Percentiles rank a stretch among this genome's conserved stretches.
Evolutionary conservation across 352 stramenopile species (phyloP).

Genomic region (Phytopythium ostracodes): DNA sequence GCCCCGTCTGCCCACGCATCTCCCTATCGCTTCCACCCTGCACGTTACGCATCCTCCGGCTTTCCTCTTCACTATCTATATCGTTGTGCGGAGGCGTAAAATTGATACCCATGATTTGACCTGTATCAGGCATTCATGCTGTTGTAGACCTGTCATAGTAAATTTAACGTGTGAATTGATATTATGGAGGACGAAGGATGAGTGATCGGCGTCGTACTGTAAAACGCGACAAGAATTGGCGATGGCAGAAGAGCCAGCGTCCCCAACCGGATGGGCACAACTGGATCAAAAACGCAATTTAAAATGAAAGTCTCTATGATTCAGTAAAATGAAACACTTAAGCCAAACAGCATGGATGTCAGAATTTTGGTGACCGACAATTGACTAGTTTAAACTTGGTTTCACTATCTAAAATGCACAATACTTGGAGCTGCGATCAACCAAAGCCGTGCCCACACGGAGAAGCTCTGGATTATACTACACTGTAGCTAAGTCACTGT

Average conservation of each 20-base stretch:
- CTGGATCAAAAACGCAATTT: not conserved
- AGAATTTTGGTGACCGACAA: no score
- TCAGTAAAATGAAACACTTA: no score
- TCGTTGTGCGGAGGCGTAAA: no score
- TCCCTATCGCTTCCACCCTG: not conserved
- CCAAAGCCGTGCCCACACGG: no score
- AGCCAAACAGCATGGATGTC: no score
- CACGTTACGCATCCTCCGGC: not conserved
- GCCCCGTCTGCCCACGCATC: not conserved
- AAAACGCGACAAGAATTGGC: slow-evolving; percentile 8
- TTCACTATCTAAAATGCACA: no score
- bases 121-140: not conserved
- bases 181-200: not conserved
- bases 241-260: slow-evolving; percentile 5
- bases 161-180: not conserved
- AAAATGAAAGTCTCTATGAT: not conserved
- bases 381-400: no score
- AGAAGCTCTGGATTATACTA: no score
- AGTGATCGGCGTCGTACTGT: slow-evolving; percentile 2
- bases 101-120: no score
- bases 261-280: not conserved
- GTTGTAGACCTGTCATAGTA: not conserved
- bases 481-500: no score
- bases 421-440: no score
- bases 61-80: not conserved